These are phyloP conservation scores for Albatrellus ellisii DNA, from an alignment of 768 basidiomycete genomes.

Conservation along the genomic window DNA sequence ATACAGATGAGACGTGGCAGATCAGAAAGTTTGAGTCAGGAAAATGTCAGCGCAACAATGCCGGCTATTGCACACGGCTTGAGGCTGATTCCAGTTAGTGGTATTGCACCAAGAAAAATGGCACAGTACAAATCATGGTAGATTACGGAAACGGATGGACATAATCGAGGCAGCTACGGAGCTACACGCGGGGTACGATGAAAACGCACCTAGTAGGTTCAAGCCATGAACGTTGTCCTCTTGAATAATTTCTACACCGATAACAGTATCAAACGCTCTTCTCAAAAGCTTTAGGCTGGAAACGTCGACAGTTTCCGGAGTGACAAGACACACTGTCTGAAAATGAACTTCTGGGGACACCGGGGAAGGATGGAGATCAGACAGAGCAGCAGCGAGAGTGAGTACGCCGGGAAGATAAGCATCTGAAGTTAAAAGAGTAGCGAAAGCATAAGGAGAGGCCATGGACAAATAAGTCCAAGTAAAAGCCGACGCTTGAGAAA, in stretches of 20 bases:
- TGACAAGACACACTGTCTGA: constrained; percentile 81
- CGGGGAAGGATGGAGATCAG: constrained; percentile 58
- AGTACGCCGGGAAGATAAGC: constrained; percentile 90
- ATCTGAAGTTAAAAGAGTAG: constrained; percentile 86
- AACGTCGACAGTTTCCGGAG: constrained; percentile 87
- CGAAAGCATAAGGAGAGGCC: constrained; percentile 68
- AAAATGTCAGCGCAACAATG: neutral
- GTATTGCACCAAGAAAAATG: too few species aligned
- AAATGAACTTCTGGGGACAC: constrained; percentile 52
- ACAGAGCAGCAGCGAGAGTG: constrained; percentile 72
- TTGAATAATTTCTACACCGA: constrained; percentile 85
- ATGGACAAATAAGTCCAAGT: constrained; percentile 25
- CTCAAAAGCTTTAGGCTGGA: constrained; percentile 67
- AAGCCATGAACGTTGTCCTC: constrained; percentile 55
- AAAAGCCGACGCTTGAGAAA: constrained; percentile 9
- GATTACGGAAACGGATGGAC: too few species aligned
- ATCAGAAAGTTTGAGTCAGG: neutral
- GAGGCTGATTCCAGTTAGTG: neutral
- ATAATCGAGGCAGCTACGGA: too few species aligned
- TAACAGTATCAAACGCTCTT: constrained; percentile 68
- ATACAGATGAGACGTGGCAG: neutral
- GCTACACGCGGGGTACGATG: neutral
- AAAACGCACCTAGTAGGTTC: constrained; percentile 65
- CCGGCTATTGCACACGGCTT: too few species aligned
- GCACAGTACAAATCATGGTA: too few species aligned